Base-by-base conservation (phyloP, 306 rosid species). In the Crataegus laevigata region DNA sequence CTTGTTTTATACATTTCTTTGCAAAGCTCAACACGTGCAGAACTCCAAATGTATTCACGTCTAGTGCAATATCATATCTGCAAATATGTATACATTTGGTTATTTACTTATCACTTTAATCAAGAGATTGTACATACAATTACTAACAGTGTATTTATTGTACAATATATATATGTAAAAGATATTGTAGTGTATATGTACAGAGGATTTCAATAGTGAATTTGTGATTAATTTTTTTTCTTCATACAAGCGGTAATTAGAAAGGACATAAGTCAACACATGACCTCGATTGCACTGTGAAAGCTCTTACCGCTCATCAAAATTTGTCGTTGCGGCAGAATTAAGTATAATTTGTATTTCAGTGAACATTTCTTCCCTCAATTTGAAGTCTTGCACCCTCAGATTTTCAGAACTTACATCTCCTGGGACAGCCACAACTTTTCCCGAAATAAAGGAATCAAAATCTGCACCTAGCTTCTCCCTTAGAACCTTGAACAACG, bases 41-140 rank as follows among this genome's bases (percentile, higher is more conserved):
- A 66, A 58, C 73, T 22, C 86, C 86, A 66, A 70, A 70, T 11
- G 86, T 81, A 63, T 84, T 86, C 3, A 59, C 75, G 4, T 22
- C 64, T 81, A 84, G 65, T 11, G 81, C 61, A 42, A 71, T n/a
- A 54, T 84, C 88, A 10, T 66, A 86, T 71, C 90, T 83, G 65
- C 63, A 32, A 0, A 36, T 61, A 26, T 61, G 36, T 18, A 61
- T 7, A 28, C 19, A n/a, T 3, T 11, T 59, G 25, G 1, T 54
- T 21, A 21, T 54, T 55, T n/a, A 55, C 3, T 55, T 55, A 19
- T 55, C 60, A 55, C 12, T 55, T 55, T 55, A 6, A 55, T 55
- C 25, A 47, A 13, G 15, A 15, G 54, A 47, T 47, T 47, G 21
- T 47, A 47, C 15, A 5, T 47, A 15, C 19, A 42, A 42, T 9